Evolutionary conservation across 768 basidiomycete species (phyloP), one percentile per base, ranked within the genome.

Genomic region (Amanita fuliginea): DNA sequence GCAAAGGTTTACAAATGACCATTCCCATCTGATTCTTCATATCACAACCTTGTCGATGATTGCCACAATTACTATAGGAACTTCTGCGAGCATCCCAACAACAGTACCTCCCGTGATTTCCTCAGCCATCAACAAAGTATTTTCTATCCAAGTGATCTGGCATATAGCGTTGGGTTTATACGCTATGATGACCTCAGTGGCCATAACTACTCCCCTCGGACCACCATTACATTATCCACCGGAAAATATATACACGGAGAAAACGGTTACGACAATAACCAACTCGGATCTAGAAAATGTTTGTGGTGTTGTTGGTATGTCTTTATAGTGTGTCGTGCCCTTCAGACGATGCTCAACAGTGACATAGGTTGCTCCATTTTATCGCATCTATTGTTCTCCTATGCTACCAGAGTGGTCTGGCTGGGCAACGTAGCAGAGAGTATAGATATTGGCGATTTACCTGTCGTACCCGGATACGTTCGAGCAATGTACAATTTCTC

Each of bases 391-490:
- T 65, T 92, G n/a, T 96, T 96, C 64, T 80, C 80, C 13, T 93
- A 91, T 62, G 89, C 86, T 33, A 93, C 90, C 1, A 81, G 83
- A 53, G 87, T 96, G 11, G 79, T 94, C 49, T 80, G 81, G 77
- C 79, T 92, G 36, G 92, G 90, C 2, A 80, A 89, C 64, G 72
- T 70, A 2, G 72, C 83, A 2, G 73, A 76, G 49, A 83, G 77
- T 51, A 74, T 95, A 41, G 87, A 95, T 55, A 88, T 91, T 18
- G 89, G 81, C 52, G 91, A 96, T 60, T 69, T 96, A 26, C 93
- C 92, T 4, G 80, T 94, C 47, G 75, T 93, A 7, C 78, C 86
- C 0, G 77, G 72, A 0, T 62, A 76, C 56, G 82, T 91, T 78
- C 86, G 92, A 26, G 71, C 76, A 0, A 72, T 79, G 4, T 62